Conservation (phyloP, 2,329 filamentous ascomycete species). For the Davidsoniella australis region DNA sequence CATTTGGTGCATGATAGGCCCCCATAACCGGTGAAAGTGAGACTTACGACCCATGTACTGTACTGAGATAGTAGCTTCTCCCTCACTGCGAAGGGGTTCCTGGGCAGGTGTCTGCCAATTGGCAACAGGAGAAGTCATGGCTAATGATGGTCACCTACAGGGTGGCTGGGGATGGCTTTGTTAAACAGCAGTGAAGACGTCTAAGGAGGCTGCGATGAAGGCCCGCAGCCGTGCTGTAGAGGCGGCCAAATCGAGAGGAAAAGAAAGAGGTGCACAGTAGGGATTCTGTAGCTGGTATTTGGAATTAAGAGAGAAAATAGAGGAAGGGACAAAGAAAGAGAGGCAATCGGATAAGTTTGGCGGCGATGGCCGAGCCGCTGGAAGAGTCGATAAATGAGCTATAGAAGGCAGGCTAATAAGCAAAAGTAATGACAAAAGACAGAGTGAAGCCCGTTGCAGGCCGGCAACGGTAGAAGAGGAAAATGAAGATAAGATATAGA, state of each 20-base stretch:
- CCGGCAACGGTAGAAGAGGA: too few relatives aligned
- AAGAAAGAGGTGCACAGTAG: too few relatives aligned
- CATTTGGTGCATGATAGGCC: not conserved
- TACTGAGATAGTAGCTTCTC: constrained; percentile 33
- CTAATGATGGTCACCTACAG: too few relatives aligned
- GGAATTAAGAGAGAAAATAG: not conserved
- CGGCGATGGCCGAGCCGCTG: too few relatives aligned
- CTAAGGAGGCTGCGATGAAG: too few relatives aligned
- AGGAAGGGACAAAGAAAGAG: not conserved
- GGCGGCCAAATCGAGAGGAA: too few relatives aligned
- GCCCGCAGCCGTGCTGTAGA: too few relatives aligned
- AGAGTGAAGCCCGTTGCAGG: not conserved
- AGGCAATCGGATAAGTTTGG: not conserved
- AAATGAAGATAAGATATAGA: not conserved
- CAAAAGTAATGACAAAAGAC: not conserved
- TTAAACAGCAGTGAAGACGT: too few relatives aligned
- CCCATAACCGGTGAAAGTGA: not conserved
- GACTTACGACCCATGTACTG: constrained; percentile 51
- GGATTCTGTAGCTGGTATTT: too few relatives aligned
- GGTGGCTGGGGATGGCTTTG: too few relatives aligned
- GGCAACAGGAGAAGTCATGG: constrained; percentile 10
- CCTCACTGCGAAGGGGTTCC: constrained; percentile 20
- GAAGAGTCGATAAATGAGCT: not conserved
- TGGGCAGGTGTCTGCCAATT: constrained; percentile 7
- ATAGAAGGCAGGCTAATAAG: not conserved